Conservation (phyloP, 805 yeast species). For the Trichomonascus vanleenenianus region DNA sequence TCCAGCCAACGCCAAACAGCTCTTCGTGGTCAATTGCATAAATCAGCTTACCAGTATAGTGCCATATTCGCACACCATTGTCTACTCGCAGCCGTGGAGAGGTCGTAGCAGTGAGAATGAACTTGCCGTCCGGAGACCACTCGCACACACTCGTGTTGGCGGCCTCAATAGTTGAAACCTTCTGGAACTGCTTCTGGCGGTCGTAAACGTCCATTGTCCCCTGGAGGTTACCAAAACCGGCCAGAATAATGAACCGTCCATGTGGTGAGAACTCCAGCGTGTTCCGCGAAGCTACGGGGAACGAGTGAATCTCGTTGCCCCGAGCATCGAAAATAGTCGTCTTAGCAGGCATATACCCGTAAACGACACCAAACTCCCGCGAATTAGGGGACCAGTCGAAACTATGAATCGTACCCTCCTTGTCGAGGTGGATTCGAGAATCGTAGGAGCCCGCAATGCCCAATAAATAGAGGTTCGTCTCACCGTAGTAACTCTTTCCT, state of each 20-base stretch:
- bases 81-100: slow-evolving; percentile 96
- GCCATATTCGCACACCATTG: slow-evolving; percentile 92
- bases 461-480: slow-evolving; percentile 80
- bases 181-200: slow-evolving; percentile 75
- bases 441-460: slow-evolving; percentile 92
- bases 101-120: slow-evolving; percentile 89
- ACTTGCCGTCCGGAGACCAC: slow-evolving; percentile 97
- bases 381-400: slow-evolving; percentile 96
- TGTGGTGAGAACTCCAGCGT: slow-evolving; percentile 90
- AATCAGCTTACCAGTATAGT: slow-evolving; percentile 73
- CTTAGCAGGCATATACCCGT: slow-evolving; percentile 96
- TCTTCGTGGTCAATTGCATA: slow-evolving; percentile 76
- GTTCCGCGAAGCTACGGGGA: slow-evolving; percentile 84
- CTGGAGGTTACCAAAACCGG: slow-evolving; percentile 97
- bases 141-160: slow-evolving; percentile 93
- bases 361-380: slow-evolving; percentile 93
- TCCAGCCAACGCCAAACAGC: slow-evolving; percentile 77
- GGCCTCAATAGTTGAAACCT: slow-evolving; percentile 79
- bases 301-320: slow-evolving; percentile 75
- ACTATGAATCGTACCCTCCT: slow-evolving; percentile 97
- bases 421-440: slow-evolving; percentile 75
- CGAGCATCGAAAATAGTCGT: slow-evolving; percentile 92
- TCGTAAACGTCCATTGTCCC: slow-evolving; percentile 94
- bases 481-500: slow-evolving; percentile 94
- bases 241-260: slow-evolving; percentile 82